These are phyloP conservation scores for Amanita molliuscula DNA, from an alignment of 768 basidiomycete genomes.

Conservation along the genomic window DNA sequence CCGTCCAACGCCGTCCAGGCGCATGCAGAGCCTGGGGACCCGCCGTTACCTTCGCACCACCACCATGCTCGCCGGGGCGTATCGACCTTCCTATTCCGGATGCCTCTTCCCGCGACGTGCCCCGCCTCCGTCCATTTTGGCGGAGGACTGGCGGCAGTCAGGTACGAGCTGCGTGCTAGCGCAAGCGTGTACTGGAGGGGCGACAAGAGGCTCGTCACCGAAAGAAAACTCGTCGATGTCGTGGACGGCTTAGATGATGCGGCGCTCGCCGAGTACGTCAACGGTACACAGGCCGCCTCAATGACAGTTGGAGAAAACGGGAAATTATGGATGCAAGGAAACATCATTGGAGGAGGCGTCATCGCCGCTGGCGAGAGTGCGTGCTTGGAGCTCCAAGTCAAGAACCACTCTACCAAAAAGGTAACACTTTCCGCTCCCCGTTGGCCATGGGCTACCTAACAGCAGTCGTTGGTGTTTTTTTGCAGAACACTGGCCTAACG, in stretches of 20 bases:
- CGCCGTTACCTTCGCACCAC: conserved; percentile 53
- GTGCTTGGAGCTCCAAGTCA: conserved; percentile 68
- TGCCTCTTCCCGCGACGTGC: conserved; percentile 55
- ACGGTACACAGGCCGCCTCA: conserved; percentile 30
- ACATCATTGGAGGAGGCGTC: conserved; percentile 44
- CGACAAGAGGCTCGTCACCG: conserved; percentile 57
- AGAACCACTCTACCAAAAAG: conserved; percentile 77
- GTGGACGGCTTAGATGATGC: conserved; percentile 42
- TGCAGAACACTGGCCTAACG: conserved; percentile 58
- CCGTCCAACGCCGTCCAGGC: conserved; percentile 77
- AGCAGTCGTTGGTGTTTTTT: background rate
- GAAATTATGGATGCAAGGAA: conserved; percentile 69
- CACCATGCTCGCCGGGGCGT: conserved; percentile 65
- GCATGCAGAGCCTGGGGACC: conserved; percentile 46
- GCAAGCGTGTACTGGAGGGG: conserved; percentile 70
- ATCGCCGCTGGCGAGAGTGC: conserved; percentile 60
- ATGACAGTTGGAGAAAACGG: conserved; percentile 69
- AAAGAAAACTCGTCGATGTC: conserved; percentile 50
- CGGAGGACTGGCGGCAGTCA: conserved; percentile 53
- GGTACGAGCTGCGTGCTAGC: conserved; percentile 66
- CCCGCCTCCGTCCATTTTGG: conserved; percentile 69
- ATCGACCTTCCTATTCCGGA: conserved; percentile 74
- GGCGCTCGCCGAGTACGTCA: conserved; percentile 17
- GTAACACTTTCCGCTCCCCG: conserved; percentile 23
- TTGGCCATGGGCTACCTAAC: conserved; percentile 4